A percentile compares a stretch with the other conserved stretches of the same genome.
Conservation (phyloP, 1,284 basidiomycete species). For the Xanthoconium separans region DNA sequence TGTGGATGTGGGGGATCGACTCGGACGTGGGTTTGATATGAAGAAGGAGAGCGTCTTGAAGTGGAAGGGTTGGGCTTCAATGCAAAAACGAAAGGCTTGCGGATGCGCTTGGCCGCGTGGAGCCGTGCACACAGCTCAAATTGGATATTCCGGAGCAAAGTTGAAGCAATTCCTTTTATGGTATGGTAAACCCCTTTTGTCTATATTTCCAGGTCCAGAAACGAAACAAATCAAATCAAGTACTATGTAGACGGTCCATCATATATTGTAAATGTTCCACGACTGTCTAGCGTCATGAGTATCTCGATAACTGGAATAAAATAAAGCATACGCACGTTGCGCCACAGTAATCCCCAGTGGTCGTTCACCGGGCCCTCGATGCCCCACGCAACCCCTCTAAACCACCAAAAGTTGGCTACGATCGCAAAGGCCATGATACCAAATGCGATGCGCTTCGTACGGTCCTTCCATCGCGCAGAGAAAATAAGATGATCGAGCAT, state of each 20-base stretch:
- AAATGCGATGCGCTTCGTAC: conserved; percentile 76
- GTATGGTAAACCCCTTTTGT: too few relatives aligned
- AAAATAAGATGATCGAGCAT: conserved; percentile 93
- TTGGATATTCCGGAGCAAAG: too few relatives aligned
- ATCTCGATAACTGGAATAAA: background rate
- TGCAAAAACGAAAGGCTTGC: too few relatives aligned
- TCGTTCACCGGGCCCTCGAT: conserved; percentile 82
- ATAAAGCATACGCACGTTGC: conserved; percentile 54
- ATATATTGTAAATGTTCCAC: conserved; percentile 24
- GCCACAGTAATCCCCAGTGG: conserved; percentile 79
- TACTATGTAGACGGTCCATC: too few relatives aligned
- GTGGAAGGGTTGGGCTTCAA: too few relatives aligned
- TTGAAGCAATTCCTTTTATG: too few relatives aligned
- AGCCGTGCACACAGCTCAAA: too few relatives aligned
- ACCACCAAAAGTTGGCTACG: conserved; percentile 90
- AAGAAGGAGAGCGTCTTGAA: background rate
- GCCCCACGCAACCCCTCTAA: conserved; percentile 85
- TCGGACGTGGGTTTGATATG: conserved; percentile 2
- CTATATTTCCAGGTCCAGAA: too few relatives aligned
- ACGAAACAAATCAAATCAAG: too few relatives aligned
- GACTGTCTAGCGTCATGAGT: conserved; percentile 14
- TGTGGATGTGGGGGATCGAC: background rate
- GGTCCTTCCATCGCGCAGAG: conserved; percentile 61
- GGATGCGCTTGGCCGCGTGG: too few relatives aligned
- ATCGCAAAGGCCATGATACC: conserved; percentile 59